A percentile compares a stretch with the other conserved stretches of the same genome.
Conservation (phyloP, 2,329 filamentous ascomycete genomes). For the Microdochium trichocladiopsis region DNA sequence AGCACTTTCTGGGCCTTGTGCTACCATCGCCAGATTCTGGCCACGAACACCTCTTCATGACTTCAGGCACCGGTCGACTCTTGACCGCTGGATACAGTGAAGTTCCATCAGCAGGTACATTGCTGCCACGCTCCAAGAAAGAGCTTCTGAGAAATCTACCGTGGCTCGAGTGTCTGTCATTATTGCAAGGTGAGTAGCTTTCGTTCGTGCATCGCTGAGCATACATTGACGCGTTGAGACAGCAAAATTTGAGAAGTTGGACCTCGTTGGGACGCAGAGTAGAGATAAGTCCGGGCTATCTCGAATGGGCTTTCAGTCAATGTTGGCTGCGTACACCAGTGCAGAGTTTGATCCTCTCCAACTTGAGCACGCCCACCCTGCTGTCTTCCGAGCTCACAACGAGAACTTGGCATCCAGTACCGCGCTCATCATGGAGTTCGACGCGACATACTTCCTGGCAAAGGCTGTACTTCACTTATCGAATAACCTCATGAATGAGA, state of each 20-base stretch:
- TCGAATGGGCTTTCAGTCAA: not conserved
- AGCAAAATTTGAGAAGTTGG: not conserved
- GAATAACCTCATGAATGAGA: not conserved
- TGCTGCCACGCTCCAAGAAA: not conserved
- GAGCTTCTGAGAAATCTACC: not conserved
- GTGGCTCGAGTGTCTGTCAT: not conserved
- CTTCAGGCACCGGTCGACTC: not conserved
- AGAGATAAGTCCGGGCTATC: not conserved
- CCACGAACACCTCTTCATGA: not conserved
- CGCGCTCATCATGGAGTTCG: not conserved
- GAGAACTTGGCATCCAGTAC: not conserved
- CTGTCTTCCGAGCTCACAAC: not conserved
- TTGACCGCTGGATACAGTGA: too few relatives aligned
- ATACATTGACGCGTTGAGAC: not conserved
- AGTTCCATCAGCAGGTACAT: too few relatives aligned
- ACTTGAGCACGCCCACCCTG: not conserved
- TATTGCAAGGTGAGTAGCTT: not conserved
- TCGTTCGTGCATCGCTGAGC: not conserved
- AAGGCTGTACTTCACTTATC: not conserved
- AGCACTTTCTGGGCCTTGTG: not conserved
- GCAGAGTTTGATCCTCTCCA: not conserved
- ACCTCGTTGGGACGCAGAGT: not conserved
- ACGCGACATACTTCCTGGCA: not conserved
- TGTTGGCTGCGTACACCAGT: not conserved
- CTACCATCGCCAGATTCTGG: not conserved